Conservation (phyloP, 768 basidiomycete species). For the Lyophyllum atratum region DNA sequence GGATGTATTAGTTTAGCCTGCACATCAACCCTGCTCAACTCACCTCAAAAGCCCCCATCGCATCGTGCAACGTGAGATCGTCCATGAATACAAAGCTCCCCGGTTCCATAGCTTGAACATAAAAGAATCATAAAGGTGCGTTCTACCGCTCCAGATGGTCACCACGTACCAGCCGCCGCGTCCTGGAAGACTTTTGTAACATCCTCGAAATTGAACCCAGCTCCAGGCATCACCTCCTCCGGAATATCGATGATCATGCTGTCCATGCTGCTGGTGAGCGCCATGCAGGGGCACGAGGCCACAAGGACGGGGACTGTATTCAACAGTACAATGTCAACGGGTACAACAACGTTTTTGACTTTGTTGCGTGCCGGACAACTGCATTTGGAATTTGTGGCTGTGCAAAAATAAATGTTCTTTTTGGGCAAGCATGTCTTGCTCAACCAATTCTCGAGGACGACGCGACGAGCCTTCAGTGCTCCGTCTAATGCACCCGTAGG, state of each 20-base stretch:
- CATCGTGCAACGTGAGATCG: constrained; percentile 76
- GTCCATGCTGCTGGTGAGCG: constrained; percentile 9
- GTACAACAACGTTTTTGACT: background rate
- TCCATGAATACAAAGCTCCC: constrained; percentile 67
- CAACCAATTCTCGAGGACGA: constrained; percentile 16
- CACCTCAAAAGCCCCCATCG: constrained; percentile 95
- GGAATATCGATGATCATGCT: constrained; percentile 11
- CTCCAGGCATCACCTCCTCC: constrained; percentile 49
- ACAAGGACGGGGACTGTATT: background rate
- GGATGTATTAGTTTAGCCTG: constrained; percentile 13
- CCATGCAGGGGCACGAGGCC: background rate
- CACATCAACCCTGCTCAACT: constrained; percentile 13
- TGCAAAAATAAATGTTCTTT: constrained; percentile 22
- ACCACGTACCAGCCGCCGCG: constrained; percentile 60
- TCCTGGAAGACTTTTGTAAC: constrained; percentile 59
- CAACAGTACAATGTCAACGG: background rate
- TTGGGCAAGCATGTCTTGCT: constrained; percentile 12
- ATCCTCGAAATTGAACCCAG: constrained; percentile 60
- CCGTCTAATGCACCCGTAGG: constrained; percentile 1
- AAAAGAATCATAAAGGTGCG: background rate
- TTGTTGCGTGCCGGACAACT: background rate
- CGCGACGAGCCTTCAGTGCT: constrained; percentile 19
- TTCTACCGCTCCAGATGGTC: background rate
- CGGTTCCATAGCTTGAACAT: constrained; percentile 54
- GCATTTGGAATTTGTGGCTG: constrained; percentile 20